Evolutionary conservation across 2,329 filamentous ascomycete species (phyloP), one percentile per base, ranked within the genome.

Genomic region (Talaromyces atroroseus): DNA sequence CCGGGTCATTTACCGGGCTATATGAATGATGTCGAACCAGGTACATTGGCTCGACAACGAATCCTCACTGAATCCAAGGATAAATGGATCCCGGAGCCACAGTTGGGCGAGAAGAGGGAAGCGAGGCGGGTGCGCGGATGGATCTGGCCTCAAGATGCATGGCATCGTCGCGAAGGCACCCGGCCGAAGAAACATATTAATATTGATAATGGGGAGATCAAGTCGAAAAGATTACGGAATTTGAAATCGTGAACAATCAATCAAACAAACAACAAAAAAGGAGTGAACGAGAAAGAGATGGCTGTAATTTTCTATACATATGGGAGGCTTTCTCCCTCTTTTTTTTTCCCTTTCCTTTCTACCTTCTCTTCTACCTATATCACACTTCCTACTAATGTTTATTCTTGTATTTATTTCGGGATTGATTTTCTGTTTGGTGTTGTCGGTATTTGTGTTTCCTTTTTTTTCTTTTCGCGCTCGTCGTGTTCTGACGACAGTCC

Each of bases 101-200:
- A 82, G 47, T 78, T 80, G 60, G 76, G 77, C n/a, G 83, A 86
- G 74, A 81, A 80, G 66, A 69, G 83, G 23, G 80, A 82, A 66
- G 82, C 82, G 23, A 85, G 84, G 72, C 71, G 81, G 21, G 73
- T 80, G 2, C 69, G 83, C 45, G 83, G 83, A 0, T 86, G 83
- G 83, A 80, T 84, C 0, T 81, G 78, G 71, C 83, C 83, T 3
- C 77, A 81, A 51, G 83, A 86, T 72, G 76, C 80, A 29, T 76
- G 83, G 69, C 80, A 81, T 66, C 79, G 82, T 63, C 71, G 80
- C 48, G 83, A 85, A 68, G 76, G 76, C 2, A 53, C 64, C 34
- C 63, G 68, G 29, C 60, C 64, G 12, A 68, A 67, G 53, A 59
- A 59, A 49, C 47, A 60, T 2, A 12, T 5, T 56, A 44, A 11